These are phyloP conservation scores for Candida oleophila DNA, from an alignment of 805 yeast genomes.

Conservation along the genomic window DNA sequence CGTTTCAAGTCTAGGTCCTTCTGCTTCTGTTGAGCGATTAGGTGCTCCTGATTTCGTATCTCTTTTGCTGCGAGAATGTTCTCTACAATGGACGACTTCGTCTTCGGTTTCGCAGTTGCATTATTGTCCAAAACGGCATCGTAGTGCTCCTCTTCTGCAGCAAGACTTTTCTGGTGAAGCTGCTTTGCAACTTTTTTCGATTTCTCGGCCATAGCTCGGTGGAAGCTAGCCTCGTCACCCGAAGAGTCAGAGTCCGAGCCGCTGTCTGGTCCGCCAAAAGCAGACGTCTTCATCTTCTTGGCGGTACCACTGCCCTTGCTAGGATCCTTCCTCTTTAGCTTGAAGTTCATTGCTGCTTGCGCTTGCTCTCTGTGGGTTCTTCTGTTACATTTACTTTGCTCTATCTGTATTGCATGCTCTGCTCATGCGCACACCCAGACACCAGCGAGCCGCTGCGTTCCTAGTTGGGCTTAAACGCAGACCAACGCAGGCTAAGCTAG, in stretches of 20 bases:
- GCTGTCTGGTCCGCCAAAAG: not conserved
- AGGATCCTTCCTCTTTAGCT: constrained; percentile 4
- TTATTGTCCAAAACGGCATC: not conserved
- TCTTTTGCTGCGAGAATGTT: constrained; percentile 44
- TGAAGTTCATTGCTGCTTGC: constrained; percentile 4
- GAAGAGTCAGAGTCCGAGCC: constrained; percentile 6
- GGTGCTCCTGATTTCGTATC: constrained; percentile 45
- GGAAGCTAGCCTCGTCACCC: constrained; percentile 5
- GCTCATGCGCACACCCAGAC: too few relatives aligned
- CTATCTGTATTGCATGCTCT: too few relatives aligned
- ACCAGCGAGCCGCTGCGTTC: too few relatives aligned
- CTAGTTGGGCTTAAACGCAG: too few relatives aligned
- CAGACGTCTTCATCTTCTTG: constrained; percentile 1
- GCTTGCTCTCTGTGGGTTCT: too few relatives aligned
- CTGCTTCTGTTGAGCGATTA: constrained; percentile 36
- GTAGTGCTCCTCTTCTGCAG: constrained; percentile 5
- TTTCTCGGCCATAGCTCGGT: constrained; percentile 6
- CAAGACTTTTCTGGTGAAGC: constrained; percentile 3
- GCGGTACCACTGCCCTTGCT: not conserved
- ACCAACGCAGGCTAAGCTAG: too few relatives aligned
- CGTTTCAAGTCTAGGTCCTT: constrained; percentile 34
- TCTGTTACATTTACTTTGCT: too few relatives aligned
- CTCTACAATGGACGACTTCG: constrained; percentile 23
- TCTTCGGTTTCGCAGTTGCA: constrained; percentile 4
- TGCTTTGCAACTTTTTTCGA: constrained; percentile 9